Percentiles rank a stretch among this genome's conserved stretches.
Conservation (phyloP, 768 basidiomycete species). For the Phanerodontia chrysosporium region DNA sequence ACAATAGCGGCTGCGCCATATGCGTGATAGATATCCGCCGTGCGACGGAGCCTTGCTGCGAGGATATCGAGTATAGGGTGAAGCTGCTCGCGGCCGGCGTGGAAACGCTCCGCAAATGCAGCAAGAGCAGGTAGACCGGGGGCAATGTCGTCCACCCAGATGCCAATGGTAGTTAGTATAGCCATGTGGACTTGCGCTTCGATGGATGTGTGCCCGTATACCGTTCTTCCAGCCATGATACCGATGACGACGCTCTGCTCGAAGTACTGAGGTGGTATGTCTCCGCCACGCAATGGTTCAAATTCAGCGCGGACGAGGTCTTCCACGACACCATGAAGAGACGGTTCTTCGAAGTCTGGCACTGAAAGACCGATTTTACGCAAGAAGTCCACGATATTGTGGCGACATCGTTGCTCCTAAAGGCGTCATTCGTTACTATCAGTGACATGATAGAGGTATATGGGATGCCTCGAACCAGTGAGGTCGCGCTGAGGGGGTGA, state of each 20-base stretch:
- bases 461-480: too few species aligned
- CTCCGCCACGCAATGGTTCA: too few species aligned
- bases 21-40: conserved; percentile 22
- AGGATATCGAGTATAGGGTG: conserved; percentile 18
- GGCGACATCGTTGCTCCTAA: too few species aligned
- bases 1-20: conserved; percentile 33
- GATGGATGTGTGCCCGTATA: background rate
- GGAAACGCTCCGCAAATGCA: background rate
- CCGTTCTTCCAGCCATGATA: background rate
- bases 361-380: too few species aligned
- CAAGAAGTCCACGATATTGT: too few species aligned
- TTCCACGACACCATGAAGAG: too few species aligned
- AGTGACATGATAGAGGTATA: too few species aligned
- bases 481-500: too few species aligned
- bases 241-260: background rate
- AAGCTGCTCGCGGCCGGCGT: background rate
- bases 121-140: background rate
- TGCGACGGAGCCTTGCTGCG: conserved; percentile 27
- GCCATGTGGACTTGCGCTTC: conserved; percentile 6
- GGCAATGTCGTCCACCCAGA: conserved; percentile 8
- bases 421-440: too few species aligned
- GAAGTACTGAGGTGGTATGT: too few species aligned
- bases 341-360: too few species aligned
- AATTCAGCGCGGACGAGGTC: too few species aligned
- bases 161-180: background rate